Base-by-base conservation (phyloP, 108 stramenopile species). In the Schizochytrium sp. region DNA sequence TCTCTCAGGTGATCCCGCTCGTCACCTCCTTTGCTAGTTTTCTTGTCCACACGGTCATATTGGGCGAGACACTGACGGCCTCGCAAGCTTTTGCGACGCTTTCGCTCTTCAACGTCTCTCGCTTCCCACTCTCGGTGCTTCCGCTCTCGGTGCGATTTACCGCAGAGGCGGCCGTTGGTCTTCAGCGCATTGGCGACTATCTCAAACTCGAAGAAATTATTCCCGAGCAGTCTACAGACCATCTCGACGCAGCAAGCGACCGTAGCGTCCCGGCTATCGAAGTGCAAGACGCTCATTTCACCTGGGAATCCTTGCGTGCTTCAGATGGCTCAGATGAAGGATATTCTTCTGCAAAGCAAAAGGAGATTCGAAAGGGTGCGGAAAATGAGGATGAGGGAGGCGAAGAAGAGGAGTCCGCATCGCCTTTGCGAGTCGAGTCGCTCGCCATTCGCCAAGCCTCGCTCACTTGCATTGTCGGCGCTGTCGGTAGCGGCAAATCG, bases 401-500 rank as follows among this genome's bases (percentile, higher is more conserved):
- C 51, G 51, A 83, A 21, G 25, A 21, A 6, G 48, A 83, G 48
- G 76, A 83, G 18, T n/a, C n/a, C 48, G 23, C n/a, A 4, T 23
- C 23, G n/a, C 48, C 34, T 34, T 34, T 92, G 0, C 72, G 87
- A 55, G 87, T 87, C 48, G 43, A 58, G 43, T 91, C 92, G 44
- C 92, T 95, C 72, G 60, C 92, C 57, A 95, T 98, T 57, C 72
- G 91, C 60, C 72, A 92, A 53, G 97, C 96, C 12, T 93, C 96
- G 44, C 88, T 99, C 28, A 89, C 98, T 16, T 97, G 95, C 45
- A 94, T 98, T 44, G 96, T 97, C 18, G 98, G 98, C 28, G 91
- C 92, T 43, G 97, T 98, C 18, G 97, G 97, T 53, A 87, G 92
- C 72, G 98, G 99, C 43, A 99, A 99, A 72, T 90, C 93, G 41